Conservation (phyloP, 2,329 filamentous ascomycete species). For the Graphilbum sp. region DNA sequence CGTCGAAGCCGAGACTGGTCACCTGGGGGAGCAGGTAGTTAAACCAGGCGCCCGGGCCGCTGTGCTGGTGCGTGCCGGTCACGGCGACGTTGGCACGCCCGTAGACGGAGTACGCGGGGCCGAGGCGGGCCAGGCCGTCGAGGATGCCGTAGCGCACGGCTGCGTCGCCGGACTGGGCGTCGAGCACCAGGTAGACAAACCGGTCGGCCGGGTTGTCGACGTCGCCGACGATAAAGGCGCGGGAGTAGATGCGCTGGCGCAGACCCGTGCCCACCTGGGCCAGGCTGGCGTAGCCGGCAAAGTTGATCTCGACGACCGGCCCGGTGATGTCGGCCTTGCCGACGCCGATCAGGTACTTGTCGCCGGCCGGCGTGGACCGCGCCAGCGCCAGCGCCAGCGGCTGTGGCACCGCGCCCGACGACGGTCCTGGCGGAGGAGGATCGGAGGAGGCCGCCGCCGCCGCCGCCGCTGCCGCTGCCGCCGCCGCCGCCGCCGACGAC, state of each 20-base stretch:
- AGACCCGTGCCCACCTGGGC: slow-evolving; percentile 69
- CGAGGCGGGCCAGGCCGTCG: slow-evolving; percentile 52
- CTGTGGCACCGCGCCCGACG: too few relatives aligned
- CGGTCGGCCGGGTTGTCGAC: slow-evolving; percentile 48
- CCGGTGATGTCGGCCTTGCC: slow-evolving; percentile 46
- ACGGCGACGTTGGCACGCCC: slow-evolving; percentile 69
- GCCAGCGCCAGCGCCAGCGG: too few relatives aligned
- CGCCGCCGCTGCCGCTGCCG: too few relatives aligned
- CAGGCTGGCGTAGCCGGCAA: slow-evolving; percentile 86
- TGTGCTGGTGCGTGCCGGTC: slow-evolving; percentile 85
- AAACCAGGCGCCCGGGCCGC: slow-evolving; percentile 81
- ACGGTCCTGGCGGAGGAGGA: too few relatives aligned
- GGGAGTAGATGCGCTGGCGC: slow-evolving; percentile 73
- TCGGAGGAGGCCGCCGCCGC: too few relatives aligned
- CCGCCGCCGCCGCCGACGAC: not conserved
- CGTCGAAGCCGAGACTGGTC: slow-evolving; percentile 71
- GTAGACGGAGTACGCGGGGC: slow-evolving; percentile 58
- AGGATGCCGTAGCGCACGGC: slow-evolving; percentile 79
- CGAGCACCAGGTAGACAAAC: slow-evolving; percentile 76
- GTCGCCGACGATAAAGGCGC: slow-evolving; percentile 75
- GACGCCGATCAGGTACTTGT: slow-evolving; percentile 35
- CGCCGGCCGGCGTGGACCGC: slow-evolving; percentile 14
- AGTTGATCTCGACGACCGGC: slow-evolving; percentile 75
- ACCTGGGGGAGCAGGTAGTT: slow-evolving; percentile 91
- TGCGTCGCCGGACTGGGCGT: slow-evolving; percentile 77